Evolutionary conservation across 306 rosid species (phyloP), one percentile per base, ranked within the genome.

Genomic region (Castanea sativa): DNA sequence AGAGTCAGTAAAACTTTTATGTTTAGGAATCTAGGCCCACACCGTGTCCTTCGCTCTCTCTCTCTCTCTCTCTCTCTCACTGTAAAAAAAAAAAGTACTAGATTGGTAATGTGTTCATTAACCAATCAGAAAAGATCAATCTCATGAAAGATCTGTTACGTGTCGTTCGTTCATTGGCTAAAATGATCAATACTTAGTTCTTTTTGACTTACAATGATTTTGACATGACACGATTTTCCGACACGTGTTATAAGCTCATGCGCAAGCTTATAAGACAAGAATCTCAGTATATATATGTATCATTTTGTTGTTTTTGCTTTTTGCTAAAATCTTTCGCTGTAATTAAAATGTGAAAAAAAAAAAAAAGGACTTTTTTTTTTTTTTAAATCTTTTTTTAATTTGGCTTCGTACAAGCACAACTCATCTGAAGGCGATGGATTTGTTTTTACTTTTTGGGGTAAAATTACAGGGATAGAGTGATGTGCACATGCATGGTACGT

Each of bases 21-120:
- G 25, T 53, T 73, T 45, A 76, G 85, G 79, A 81, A 74, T 74
- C 70, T 38, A 5, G 51, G 56, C 56, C 69, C 60, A 73, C 43
- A 64, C 76, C 69, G 49, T 19, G 29, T 73, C 70, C 2, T 52
- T 43, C 15, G 16, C 53, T 41, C 35, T 3, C 59, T 63, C 72
- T 45, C 59, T 61, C 43, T 52, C 55, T 58, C 20, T 13, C 15
- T 23, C 14, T 2, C 53, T 55, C 29, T 2, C 56, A 41, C 29
- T 15, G 33, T 6, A 23, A 25, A 25, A 18, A 75, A 25, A 20
- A 8, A 3, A 21, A 12, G 0, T 35, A 2, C 2, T 6, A 41
- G 27, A 19, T 12, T 60, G 67, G 67, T 59, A 5, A 25, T n/a
- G 11, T 25, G 33, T 60, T 60, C 18, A 60, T 25, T 12, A 14